A percentile compares a stretch with the other conserved stretches of the same genome.
Evolutionary conservation across 202 grass and related monocot genomes (phyloP).

Genomic region (Tripidium arundinaceum): DNA sequence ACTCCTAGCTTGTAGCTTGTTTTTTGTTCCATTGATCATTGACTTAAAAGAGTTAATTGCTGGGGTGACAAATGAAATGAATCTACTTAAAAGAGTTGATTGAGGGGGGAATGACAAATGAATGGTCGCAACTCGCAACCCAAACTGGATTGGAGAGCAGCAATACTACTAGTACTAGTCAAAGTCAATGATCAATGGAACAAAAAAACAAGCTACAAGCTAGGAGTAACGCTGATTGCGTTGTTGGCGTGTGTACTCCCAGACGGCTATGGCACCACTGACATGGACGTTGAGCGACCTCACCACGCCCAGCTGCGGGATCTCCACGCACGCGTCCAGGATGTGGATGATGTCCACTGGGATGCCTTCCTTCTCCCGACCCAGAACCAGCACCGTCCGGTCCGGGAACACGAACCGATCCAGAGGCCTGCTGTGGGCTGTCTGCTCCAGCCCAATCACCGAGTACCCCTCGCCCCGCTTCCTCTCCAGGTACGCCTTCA

Average conservation of each 20-base stretch:
- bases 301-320: constrained; percentile 81
- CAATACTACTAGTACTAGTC: too few relatives aligned
- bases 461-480: constrained; percentile 69
- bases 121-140: too few relatives aligned
- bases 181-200: neutral
- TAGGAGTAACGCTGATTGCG: neutral
- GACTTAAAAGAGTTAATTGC: too few relatives aligned
- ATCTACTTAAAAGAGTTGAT: too few relatives aligned
- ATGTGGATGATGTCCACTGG: constrained; percentile 80
- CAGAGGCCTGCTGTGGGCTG: constrained; percentile 67
- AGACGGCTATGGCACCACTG: constrained; percentile 83
- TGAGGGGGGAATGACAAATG: too few relatives aligned
- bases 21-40: neutral
- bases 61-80: too few relatives aligned
- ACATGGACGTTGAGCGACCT: constrained; percentile 95
- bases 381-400: constrained; percentile 77
- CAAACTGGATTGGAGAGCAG: too few relatives aligned
- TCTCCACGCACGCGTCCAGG: constrained; percentile 84
- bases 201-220: neutral
- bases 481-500: constrained; percentile 63
- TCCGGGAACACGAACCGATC: constrained; percentile 63
- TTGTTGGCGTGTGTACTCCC: constrained; percentile 90
- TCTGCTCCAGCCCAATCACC: constrained; percentile 88
- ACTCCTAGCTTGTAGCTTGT: neutral
- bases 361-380: constrained; percentile 90